Conservation (phyloP, 495 filamentous ascomycete genomes). For the Poronia punctata region DNA sequence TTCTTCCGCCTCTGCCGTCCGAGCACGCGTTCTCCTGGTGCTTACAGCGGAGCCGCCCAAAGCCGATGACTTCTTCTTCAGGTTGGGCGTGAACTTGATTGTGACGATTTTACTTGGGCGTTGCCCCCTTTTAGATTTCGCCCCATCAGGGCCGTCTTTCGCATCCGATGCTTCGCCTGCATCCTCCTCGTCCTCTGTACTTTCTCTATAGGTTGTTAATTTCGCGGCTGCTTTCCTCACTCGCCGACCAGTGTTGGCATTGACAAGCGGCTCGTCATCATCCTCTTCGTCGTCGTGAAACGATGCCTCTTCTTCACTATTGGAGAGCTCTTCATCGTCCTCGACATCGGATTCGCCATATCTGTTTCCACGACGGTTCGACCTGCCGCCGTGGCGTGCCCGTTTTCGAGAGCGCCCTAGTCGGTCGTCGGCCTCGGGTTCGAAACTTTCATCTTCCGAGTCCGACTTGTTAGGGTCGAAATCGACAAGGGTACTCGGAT, state of each 20-base stretch:
- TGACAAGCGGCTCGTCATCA: conserved; percentile 54
- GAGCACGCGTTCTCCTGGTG: conserved; percentile 39
- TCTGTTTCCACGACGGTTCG: conserved; percentile 31
- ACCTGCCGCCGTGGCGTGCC: conserved; percentile 24
- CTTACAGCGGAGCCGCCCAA: conserved; percentile 11
- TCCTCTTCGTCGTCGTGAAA: conserved; percentile 58
- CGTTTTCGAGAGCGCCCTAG: conserved; percentile 38
- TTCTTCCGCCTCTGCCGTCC: conserved; percentile 39
- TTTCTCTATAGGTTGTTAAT: conserved; percentile 41
- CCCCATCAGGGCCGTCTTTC: conserved; percentile 16
- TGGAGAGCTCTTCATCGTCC: conserved; percentile 54
- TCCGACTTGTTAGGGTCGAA: conserved; percentile 81
- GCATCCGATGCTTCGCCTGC: conserved; percentile 24
- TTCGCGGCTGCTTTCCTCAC: conserved; percentile 55
- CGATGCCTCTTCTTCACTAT: conserved; percentile 53
- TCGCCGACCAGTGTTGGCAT: conserved; percentile 57
- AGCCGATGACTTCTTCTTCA: conserved; percentile 11
- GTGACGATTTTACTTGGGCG: conserved; percentile 22
- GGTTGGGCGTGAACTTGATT: conserved; percentile 17
- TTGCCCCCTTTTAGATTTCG: conserved; percentile 19
- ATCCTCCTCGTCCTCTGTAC: conserved; percentile 34
- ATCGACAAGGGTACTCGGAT: conserved; percentile 41
- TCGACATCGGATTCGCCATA: conserved; percentile 56
- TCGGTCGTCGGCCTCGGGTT: conserved; percentile 35
- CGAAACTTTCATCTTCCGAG: conserved; percentile 74